Evolutionary conservation across 1,284 basidiomycete species (phyloP), one percentile per base, ranked within the genome.

Genomic region (Leccinum brunneo-olivaceum): DNA sequence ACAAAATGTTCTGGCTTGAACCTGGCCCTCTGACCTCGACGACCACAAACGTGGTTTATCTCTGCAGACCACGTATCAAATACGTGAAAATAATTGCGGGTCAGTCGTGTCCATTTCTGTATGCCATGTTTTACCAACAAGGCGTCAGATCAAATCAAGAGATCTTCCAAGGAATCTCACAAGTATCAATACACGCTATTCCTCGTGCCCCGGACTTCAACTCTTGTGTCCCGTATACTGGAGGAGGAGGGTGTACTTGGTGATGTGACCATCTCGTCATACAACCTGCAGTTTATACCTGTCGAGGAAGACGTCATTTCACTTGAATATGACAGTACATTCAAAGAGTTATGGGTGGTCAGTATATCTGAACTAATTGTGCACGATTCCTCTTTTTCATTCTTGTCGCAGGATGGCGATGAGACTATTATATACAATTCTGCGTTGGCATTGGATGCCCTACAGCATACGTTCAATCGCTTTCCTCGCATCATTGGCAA

Each of bases 1-100:
- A 98, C 69, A 96, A 96, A 72, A 95, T 99, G 87, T 97, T 96
- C 66, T 99, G 96, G 96, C 80, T 98, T 20, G 96, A 98, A 65
- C 62, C 81, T 7, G 92, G 91, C 21, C 83, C 89, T 9, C 67
- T 96, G 43, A 79, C 81, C 33, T 87, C 90, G 1, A 77, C 79
- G 3, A 93, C 94, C 4, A 80, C 88, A 24, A 95, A 93, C 53
- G 81, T 98, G 49, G 80, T 99, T 16, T 99, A 96, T 68, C 77
- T 99, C 14, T 96, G 90, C 62, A 77, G 93, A 21, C 92, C 96
- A 2, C 77, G 80, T 54, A 86, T 94, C 49, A 84, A 78, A 52
- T 83, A 84, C 66, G 82, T 94, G 65, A 87, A 86, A 63, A 84
- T 90, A 47, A 89, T 98, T 49, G 90, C 94, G 53, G 89, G 94